Conservation (phyloP, 192 early-diverging fungal species). For the Entomortierella parvispora region DNA sequence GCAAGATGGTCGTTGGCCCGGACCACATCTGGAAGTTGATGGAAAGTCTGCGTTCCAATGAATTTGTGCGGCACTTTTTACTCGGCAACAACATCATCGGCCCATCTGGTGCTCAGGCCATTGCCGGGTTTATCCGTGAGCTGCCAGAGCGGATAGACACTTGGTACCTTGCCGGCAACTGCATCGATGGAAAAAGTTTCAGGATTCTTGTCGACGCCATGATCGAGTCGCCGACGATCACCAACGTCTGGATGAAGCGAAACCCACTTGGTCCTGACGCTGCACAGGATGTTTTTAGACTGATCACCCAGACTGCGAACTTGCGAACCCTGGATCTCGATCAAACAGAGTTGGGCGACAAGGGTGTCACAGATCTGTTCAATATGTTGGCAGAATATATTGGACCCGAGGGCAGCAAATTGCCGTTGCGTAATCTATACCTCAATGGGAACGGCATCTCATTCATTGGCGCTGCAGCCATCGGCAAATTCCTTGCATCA, state of each 20-base stretch:
- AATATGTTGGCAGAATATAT: constrained; percentile 1
- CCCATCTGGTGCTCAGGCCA: background rate
- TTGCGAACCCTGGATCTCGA: constrained; percentile 15
- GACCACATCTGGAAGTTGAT: constrained; percentile 9
- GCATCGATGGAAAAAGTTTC: background rate
- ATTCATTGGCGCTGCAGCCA: constrained; percentile 3
- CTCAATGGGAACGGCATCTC: constrained; percentile 12
- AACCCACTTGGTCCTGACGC: constrained; percentile 1
- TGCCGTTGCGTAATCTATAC: constrained; percentile 12
- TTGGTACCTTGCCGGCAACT: constrained; percentile 6
- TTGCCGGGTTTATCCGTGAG: background rate
- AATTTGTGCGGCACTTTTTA: background rate
- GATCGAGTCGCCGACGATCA: constrained; percentile 1
- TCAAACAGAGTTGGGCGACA: constrained; percentile 10
- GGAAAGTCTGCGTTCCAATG: constrained; percentile 3
- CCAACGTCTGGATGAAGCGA: constrained; percentile 9
- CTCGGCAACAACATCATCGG: constrained; percentile 1
- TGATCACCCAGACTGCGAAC: constrained; percentile 7
- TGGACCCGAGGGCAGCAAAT: constrained; percentile 11
- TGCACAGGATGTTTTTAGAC: constrained; percentile 2
- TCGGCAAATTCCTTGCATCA: constrained; percentile 8
- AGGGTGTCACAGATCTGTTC: constrained; percentile 4
- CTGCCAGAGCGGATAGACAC: background rate
- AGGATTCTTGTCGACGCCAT: constrained; percentile 3
- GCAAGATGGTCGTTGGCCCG: constrained; percentile 19